A percentile compares a stretch with the other conserved stretches of the same genome.
Conservation (phyloP, 768 basidiomycete species). For the Xerocomellus dryophilus region DNA sequence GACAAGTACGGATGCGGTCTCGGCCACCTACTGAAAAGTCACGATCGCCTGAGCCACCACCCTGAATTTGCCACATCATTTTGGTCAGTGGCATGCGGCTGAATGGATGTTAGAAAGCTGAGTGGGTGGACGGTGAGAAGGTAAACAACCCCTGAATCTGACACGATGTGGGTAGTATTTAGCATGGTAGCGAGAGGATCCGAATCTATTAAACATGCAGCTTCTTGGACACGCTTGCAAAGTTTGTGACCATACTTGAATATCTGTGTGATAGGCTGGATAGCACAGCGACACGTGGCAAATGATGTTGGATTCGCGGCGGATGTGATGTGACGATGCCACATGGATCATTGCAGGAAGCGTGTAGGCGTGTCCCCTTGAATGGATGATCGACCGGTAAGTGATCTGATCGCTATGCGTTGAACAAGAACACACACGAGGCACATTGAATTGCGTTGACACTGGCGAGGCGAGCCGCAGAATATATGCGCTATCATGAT, state of each 20-base stretch:
- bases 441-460: constrained; percentile 17
- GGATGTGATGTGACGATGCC: constrained; percentile 6
- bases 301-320: background rate
- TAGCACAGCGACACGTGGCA: constrained; percentile 12
- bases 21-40: constrained; percentile 44
- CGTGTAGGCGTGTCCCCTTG: constrained; percentile 17
- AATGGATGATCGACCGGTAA: constrained; percentile 15
- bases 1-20: constrained; percentile 46
- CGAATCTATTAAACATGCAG: constrained; percentile 18
- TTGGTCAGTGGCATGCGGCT: constrained; percentile 12
- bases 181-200: constrained; percentile 10
- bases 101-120: constrained; percentile 6
- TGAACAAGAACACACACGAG: constrained; percentile 22
- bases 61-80: constrained; percentile 24
- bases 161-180: constrained; percentile 13
- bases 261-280: constrained; percentile 2
- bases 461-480: constrained; percentile 6
- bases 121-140: constrained; percentile 5
- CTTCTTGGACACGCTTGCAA: constrained; percentile 15
- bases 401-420: constrained; percentile 19
- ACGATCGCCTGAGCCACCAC: constrained; percentile 37
- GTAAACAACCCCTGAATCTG: background rate
- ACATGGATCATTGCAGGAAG: constrained; percentile 24
- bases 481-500: constrained; percentile 4
- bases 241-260: constrained; percentile 3